Evolutionary conservation across 805 yeast genomes (phyloP).

Genomic region (Brettanomyces naardenensis): DNA sequence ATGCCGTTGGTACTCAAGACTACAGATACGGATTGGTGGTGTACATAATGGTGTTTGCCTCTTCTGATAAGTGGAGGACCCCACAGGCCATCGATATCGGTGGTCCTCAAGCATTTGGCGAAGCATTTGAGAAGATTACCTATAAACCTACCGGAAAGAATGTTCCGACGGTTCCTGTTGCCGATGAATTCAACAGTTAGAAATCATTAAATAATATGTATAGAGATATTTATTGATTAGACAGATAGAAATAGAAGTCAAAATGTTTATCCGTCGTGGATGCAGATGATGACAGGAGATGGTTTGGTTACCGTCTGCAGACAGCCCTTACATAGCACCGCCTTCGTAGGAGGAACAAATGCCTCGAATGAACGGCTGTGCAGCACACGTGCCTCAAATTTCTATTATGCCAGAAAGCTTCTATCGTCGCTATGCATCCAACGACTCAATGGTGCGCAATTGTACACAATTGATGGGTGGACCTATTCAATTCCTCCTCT

Average conservation of each 20-base stretch:
- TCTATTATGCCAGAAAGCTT: no score
- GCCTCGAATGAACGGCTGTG: no score
- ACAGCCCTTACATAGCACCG: no score
- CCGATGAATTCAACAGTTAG: not conserved
- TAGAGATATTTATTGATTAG: not conserved
- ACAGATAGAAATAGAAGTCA: not conserved
- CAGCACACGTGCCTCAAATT: no score
- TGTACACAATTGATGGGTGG: no score
- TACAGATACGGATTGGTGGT: conserved; percentile 38
- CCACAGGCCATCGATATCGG: conserved; percentile 30
- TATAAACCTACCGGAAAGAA: conserved; percentile 31
- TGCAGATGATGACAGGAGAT: no score
- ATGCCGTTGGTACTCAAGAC: conserved; percentile 40
- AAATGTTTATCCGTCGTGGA: no score
- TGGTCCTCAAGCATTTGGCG: conserved; percentile 32
- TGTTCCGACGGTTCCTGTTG: conserved; percentile 5
- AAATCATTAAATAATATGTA: not conserved
- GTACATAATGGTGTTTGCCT: conserved; percentile 34
- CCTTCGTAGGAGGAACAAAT: no score
- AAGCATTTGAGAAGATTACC: conserved; percentile 25
- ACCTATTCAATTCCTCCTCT: no score
- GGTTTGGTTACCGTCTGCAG: no score
- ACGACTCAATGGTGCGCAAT: no score
- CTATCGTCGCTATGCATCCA: no score
- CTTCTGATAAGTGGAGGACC: conserved; percentile 28